A percentile compares a stretch with the other conserved stretches of the same genome.
Conservation (phyloP, 441 rosid genomes). For the Gossypium schwendimanii region DNA sequence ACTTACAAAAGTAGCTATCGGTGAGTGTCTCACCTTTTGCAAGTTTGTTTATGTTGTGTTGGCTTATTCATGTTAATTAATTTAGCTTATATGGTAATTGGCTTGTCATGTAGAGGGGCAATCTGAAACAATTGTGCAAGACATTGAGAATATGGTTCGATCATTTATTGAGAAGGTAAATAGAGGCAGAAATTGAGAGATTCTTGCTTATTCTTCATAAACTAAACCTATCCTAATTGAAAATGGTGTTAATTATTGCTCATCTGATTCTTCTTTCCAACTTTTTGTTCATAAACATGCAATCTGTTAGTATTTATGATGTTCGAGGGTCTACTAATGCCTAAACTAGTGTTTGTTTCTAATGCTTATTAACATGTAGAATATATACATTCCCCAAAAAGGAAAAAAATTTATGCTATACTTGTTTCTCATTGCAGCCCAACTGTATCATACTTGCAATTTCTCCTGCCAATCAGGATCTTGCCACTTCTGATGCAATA, state of each 20-base stretch:
- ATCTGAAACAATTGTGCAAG: conserved; percentile 74
- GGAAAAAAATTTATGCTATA: neutral
- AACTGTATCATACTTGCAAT: conserved; percentile 82
- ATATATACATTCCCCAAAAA: neutral
- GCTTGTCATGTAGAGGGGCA: conserved; percentile 62
- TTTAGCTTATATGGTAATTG: conserved; percentile 10
- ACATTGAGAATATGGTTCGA: conserved; percentile 82
- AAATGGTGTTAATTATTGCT: neutral
- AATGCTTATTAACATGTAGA: neutral
- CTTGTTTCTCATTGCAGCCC: conserved; percentile 50
- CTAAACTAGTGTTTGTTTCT: neutral
- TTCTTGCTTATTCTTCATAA: conserved; percentile 9
- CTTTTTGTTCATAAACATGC: neutral
- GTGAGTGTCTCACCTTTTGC: conserved; percentile 32
- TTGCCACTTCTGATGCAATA: conserved; percentile 93
- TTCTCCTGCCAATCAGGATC: conserved; percentile 97
- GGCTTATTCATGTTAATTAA: conserved; percentile 1
- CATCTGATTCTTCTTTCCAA: neutral
- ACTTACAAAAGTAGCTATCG: conserved; percentile 93
- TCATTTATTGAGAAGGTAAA: conserved; percentile 84
- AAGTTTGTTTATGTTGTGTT: neutral
- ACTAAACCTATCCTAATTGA: neutral
- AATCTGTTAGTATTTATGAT: neutral
- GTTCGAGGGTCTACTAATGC: neutral
- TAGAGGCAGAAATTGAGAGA: neutral